These are phyloP conservation scores for Colletotrichum sp. DNA, from an alignment of 2,329 filamentous ascomycete species.

Conservation along the genomic window DNA sequence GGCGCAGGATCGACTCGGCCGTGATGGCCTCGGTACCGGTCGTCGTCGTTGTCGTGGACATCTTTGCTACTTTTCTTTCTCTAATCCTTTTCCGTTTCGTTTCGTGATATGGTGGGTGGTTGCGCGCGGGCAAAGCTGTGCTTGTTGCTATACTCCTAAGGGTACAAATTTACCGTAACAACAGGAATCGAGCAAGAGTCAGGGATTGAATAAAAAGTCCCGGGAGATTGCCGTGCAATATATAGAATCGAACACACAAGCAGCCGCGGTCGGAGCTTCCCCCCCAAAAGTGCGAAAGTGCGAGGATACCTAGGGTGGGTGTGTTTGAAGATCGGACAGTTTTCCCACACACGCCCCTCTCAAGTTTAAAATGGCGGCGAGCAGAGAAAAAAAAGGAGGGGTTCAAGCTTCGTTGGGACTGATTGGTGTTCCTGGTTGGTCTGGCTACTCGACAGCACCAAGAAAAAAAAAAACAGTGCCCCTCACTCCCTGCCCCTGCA, in stretches of 20 bases:
- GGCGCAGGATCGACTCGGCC: conserved; percentile 81
- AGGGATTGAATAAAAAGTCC: background rate
- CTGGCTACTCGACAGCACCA: no score
- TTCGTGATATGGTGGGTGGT: background rate
- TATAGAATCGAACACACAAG: background rate
- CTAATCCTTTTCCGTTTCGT: background rate
- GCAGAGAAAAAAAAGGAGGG: background rate
- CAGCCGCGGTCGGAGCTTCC: background rate
- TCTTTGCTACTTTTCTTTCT: conserved; percentile 8
- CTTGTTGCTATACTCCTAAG: background rate
- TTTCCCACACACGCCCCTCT: background rate
- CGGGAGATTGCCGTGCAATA: background rate
- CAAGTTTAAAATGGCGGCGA: background rate
- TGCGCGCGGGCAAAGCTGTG: background rate
- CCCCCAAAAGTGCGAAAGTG: background rate
- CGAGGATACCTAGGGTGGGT: background rate
- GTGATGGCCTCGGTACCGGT: conserved; percentile 71
- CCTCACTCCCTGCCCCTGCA: background rate
- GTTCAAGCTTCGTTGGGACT: background rate
- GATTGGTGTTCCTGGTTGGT: background rate
- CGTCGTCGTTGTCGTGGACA: conserved; percentile 41
- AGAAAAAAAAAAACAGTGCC: background rate
- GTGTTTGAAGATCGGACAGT: background rate
- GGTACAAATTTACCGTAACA: background rate
- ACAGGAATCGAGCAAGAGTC: background rate